Evolutionary conservation across 1,139 yeast species (phyloP), one percentile per base, ranked within the genome.

Genomic region (Geotrichum citri-aurantii): DNA sequence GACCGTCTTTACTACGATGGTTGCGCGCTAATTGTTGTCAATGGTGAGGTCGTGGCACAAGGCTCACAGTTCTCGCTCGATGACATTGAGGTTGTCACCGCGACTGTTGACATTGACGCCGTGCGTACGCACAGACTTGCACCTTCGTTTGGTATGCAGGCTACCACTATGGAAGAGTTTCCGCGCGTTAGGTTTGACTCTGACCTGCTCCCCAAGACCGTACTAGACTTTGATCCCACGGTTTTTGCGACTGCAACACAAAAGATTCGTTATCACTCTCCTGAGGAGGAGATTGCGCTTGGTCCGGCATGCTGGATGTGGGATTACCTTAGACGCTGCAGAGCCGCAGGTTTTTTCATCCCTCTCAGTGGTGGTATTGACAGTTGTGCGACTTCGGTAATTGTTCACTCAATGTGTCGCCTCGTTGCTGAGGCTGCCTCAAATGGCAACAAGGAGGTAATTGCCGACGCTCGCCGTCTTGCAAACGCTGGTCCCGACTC

Each of bases 231-330:
- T 66, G 82, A 89, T 70, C 83, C 88, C 19, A 68, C 68, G 1
- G 72, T 88, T n/a, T 73, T 67, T n/a, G 97, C 97, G 19, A 75
- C 95, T 0, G 61, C 69, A 1, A 55, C 65, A 12, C 71, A 74
- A 40, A 77, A 77, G 4, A 79, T 86, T 48, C 78, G 77, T 53
- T 87, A 87, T 68, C 96, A 88, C 72, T 70, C 77, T 2, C 97
- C 98, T 1, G 96, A 91, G 68, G 97, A 93, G 72, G 99, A 93
- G 73, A 92, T 93, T 63, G 98, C 99, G 0, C 77, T 88, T 56
- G 99, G 99, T 0, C 99, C 99, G 1, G 99, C 99, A 0, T 93
- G 99, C 71, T 93, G 99, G 99, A 74, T 93, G 64, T 93, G 99
- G 99, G 99, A 93, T 71, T 93, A 93, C 69, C 79, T 93, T 63